These are phyloP conservation scores for Aspergillus awamori DNA, from an alignment of 2,329 filamentous ascomycete genomes.

Conservation along the genomic window DNA sequence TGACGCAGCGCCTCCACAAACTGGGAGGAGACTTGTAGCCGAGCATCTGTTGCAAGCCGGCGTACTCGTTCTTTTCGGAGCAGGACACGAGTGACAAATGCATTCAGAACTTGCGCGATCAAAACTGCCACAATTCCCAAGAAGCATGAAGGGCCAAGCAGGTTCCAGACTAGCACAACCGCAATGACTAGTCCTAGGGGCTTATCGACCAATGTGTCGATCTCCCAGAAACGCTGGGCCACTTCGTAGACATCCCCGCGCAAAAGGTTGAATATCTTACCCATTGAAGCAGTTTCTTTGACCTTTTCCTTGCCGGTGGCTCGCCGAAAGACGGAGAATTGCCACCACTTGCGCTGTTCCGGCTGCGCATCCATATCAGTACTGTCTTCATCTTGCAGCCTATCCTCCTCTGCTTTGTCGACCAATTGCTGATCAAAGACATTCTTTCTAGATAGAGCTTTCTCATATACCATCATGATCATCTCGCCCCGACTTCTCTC, in stretches of 20 bases:
- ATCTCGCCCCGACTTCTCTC: constrained; percentile 83
- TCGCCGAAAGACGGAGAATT: constrained; percentile 29
- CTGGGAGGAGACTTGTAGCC: constrained; percentile 78
- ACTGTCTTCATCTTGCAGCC: constrained; percentile 17
- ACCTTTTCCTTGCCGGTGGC: constrained; percentile 31
- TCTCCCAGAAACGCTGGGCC: constrained; percentile 75
- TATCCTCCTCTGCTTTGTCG: constrained; percentile 29
- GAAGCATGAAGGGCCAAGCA: constrained; percentile 79
- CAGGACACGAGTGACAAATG: constrained; percentile 65
- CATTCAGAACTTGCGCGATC: constrained; percentile 70
- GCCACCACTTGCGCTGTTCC: constrained; percentile 30
- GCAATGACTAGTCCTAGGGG: constrained; percentile 77
- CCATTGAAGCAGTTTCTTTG: constrained; percentile 73
- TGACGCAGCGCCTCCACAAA: constrained; percentile 86
- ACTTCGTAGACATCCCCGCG: constrained; percentile 55
- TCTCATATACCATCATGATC: constrained; percentile 82
- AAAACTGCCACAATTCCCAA: constrained; percentile 71
- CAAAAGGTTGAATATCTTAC: constrained; percentile 88
- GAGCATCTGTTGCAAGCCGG: constrained; percentile 73
- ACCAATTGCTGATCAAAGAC: constrained; percentile 42
- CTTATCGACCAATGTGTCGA: constrained; percentile 72
- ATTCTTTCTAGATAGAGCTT: constrained; percentile 70
- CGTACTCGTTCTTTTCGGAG: constrained; percentile 71
- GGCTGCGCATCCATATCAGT: constrained; percentile 22
- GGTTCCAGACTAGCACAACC: constrained; percentile 70